Conservation (phyloP, 805 yeast species). For the Candida nitratophila region DNA sequence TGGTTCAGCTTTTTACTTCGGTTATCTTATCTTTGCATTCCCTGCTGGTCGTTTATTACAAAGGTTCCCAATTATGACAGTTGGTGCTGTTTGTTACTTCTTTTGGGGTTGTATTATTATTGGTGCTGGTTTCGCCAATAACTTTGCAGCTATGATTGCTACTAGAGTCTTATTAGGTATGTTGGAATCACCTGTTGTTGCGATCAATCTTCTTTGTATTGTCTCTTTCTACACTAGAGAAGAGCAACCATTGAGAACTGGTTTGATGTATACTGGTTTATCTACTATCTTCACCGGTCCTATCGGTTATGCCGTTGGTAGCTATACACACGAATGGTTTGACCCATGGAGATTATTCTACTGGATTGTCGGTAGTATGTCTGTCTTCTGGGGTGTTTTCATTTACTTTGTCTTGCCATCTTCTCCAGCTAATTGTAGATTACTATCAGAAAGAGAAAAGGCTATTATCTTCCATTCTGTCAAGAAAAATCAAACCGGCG, state of each 20-base stretch:
- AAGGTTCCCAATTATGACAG: conserved; percentile 27
- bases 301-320: conserved; percentile 40
- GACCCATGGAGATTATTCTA: conserved; percentile 56
- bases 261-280: conserved; percentile 35
- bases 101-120: conserved; percentile 33
- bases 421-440: conserved; percentile 50
- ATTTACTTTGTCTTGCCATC: conserved; percentile 33
- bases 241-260: conserved; percentile 35
- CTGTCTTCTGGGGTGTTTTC: conserved; percentile 42
- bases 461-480: conserved; percentile 47
- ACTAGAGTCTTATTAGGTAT: conserved; percentile 43
- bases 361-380: conserved; percentile 51
- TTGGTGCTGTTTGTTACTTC: conserved; percentile 23
- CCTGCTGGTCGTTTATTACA: conserved; percentile 33
- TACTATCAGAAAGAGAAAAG: conserved; percentile 39
- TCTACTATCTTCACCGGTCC: conserved; percentile 43
- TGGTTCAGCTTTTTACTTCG: conserved; percentile 30
- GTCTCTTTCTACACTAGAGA: conserved; percentile 48
- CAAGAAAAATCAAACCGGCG: conserved; percentile 52
- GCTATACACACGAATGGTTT: conserved; percentile 30
- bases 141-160: conserved; percentile 38
- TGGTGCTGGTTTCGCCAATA: conserved; percentile 35
- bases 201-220: conserved; percentile 47
- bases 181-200: conserved; percentile 47
- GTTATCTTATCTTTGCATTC: conserved; percentile 25